A percentile compares a stretch with the other conserved stretches of the same genome.
Conservation (phyloP, 345 rosid genomes). For the Lepidium aucheri region DNA sequence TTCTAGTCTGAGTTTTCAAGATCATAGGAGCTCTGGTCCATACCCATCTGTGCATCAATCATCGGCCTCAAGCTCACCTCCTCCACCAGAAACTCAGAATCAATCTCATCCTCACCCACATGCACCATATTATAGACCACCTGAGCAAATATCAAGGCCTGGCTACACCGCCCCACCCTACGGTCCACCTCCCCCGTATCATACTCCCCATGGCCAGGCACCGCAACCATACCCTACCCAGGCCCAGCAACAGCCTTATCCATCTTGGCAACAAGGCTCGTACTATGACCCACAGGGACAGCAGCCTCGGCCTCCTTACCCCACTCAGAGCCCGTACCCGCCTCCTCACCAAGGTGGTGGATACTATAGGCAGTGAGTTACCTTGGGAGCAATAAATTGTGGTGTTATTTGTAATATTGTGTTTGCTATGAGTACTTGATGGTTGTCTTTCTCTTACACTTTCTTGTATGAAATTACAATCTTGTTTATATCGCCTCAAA, state of each 20-base stretch:
- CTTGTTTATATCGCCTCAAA: not conserved
- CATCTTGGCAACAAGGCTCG: conserved; percentile 89
- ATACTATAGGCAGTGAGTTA: conserved; percentile 57
- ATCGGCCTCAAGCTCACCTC: conserved; percentile 36
- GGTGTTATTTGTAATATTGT: conserved; percentile 4
- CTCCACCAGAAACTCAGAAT: conserved; percentile 49
- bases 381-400: conserved; percentile 9
- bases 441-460: not conserved
- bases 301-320: conserved; percentile 90
- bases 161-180: conserved; percentile 56
- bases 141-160: conserved; percentile 51
- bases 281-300: conserved; percentile 70
- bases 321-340: conserved; percentile 56
- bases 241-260: conserved; percentile 66
- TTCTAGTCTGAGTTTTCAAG: conserved; percentile 91
- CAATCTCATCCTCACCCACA: conserved; percentile 40
- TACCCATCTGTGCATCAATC: conserved; percentile 67
- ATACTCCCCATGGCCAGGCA: conserved; percentile 34
- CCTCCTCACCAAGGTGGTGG: conserved; percentile 76
- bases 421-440: conserved; percentile 18
- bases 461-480: conserved; percentile 12
- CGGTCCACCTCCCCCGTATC: conserved; percentile 54
- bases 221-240: conserved; percentile 48
- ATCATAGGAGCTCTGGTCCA: conserved; percentile 50
- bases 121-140: conserved; percentile 56